Evolutionary conservation across 495 filamentous ascomycete genomes (phyloP).

Genomic region (Aspergillus asperescens): DNA sequence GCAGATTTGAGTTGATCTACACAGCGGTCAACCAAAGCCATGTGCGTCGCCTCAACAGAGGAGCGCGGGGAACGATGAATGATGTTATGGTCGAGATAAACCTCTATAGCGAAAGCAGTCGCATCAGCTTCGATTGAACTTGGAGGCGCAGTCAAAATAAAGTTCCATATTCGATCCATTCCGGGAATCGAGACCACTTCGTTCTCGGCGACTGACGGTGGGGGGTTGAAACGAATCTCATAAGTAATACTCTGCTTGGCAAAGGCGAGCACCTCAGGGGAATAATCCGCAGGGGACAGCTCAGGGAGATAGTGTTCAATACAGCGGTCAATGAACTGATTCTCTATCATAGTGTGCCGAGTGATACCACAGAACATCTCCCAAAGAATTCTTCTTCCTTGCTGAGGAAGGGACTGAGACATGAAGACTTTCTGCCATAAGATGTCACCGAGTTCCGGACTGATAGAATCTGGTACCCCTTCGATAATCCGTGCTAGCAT

Average conservation of each 20-base stretch:
- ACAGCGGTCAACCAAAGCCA: constrained; percentile 71
- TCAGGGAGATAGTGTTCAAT: constrained; percentile 60
- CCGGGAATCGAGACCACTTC: constrained; percentile 52
- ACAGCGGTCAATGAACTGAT: constrained; percentile 62
- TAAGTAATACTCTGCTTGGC: constrained; percentile 52
- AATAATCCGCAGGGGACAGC: constrained; percentile 60
- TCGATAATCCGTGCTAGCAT: constrained; percentile 54
- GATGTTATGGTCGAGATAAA: constrained; percentile 60
- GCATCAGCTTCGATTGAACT: constrained; percentile 63
- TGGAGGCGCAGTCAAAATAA: constrained; percentile 67
- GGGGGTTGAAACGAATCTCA: constrained; percentile 40
- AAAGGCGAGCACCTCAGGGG: constrained; percentile 61
- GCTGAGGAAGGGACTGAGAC: constrained; percentile 46
- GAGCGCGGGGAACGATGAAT: constrained; percentile 38
- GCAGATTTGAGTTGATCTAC: constrained; percentile 66
- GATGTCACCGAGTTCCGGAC: constrained; percentile 51
- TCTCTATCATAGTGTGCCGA: constrained; percentile 40
- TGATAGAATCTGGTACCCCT: constrained; percentile 55
- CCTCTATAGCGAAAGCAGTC: constrained; percentile 62
- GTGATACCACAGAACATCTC: constrained; percentile 52
- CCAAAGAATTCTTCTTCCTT: constrained; percentile 61
- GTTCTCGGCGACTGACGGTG: constrained; percentile 34
- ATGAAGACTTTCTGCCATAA: constrained; percentile 68
- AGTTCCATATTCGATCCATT: constrained; percentile 76
- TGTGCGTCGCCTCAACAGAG: constrained; percentile 64